A percentile compares a stretch with the other conserved stretches of the same genome.
Conservation (phyloP, 805 yeast genomes). For the Cyberlindnera xylosilytica region DNA sequence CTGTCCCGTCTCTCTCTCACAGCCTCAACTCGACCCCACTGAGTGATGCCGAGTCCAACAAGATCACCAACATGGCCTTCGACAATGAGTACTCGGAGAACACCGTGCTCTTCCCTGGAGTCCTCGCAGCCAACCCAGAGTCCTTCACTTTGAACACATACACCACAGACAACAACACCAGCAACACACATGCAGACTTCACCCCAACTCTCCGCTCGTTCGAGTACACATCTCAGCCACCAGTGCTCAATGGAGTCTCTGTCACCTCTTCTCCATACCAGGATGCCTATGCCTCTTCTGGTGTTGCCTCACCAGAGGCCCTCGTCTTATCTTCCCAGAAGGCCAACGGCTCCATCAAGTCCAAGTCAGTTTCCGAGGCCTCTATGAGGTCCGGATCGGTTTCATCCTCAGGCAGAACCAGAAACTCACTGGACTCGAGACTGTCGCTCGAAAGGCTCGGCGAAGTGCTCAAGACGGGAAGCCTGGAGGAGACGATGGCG, state of each 20-base stretch:
- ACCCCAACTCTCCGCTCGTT: not conserved
- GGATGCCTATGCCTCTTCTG: not conserved
- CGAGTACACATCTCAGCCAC: slow-evolving; percentile 10
- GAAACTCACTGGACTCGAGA: slow-evolving; percentile 44
- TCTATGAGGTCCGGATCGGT: not conserved
- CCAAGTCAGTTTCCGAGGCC: slow-evolving; percentile 5
- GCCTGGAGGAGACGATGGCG: slow-evolving; percentile 51
- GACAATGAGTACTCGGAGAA: not conserved
- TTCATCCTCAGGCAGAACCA: slow-evolving; percentile 6
- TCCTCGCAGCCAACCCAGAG: slow-evolving; percentile 6
- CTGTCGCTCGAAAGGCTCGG: slow-evolving; percentile 56
- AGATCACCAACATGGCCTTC: not conserved
- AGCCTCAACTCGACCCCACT: slow-evolving; percentile 14
- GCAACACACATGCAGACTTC: not conserved
- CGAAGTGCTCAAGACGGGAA: slow-evolving; percentile 44
- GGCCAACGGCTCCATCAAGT: not conserved
- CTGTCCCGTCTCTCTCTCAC: slow-evolving; percentile 9
- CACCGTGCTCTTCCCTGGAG: slow-evolving; percentile 3
- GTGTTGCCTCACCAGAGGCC: slow-evolving; percentile 3
- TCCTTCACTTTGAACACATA: not conserved
- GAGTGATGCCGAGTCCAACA: slow-evolving; percentile 1
- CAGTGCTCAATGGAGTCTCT: not conserved
- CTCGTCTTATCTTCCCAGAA: not conserved
- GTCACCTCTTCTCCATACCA: slow-evolving; percentile 8
- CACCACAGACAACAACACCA: not conserved